Evolutionary conservation across 352 stramenopile genomes (phyloP).

Genomic region (Globisporangium abappressorium): DNA sequence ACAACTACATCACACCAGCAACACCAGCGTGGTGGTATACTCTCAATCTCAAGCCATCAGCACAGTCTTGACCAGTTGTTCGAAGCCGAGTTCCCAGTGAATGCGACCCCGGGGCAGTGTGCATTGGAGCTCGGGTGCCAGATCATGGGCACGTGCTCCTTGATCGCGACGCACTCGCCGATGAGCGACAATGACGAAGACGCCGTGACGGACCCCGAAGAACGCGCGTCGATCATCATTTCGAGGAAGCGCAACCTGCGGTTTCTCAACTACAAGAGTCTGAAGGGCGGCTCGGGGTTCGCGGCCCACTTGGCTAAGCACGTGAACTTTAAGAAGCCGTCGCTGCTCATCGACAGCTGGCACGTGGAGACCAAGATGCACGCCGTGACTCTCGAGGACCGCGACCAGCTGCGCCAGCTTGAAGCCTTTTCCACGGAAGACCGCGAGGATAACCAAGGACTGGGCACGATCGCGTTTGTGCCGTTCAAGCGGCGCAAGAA

Average conservation of each 20-base stretch:
- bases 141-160: conserved; percentile 61
- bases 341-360: conserved; percentile 67
- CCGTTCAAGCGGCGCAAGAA: conserved; percentile 24
- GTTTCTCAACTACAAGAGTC: conserved; percentile 61
- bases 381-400: conserved; percentile 40
- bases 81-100: conserved; percentile 66
- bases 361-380: conserved; percentile 67
- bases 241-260: conserved; percentile 31
- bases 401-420: conserved; percentile 24
- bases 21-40: not conserved
- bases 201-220: conserved; percentile 16
- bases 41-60: not conserved
- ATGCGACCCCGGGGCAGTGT: conserved; percentile 67
- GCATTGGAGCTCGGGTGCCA: conserved; percentile 63
- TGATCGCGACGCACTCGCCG: conserved; percentile 36
- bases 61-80: conserved; percentile 38
- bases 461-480: conserved; percentile 19
- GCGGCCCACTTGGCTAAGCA: conserved; percentile 70
- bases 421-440: conserved; percentile 57
- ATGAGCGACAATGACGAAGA: conserved; percentile 15
- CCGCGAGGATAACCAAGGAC: conserved; percentile 18
- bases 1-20: not conserved
- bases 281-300: conserved; percentile 63
- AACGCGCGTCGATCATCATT: conserved; percentile 9
- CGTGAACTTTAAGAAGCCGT: conserved; percentile 52